These are phyloP conservation scores for Dorcoceras hygrometricum DNA, from an alignment of 257 asterid genomes.

Conservation along the genomic window DNA sequence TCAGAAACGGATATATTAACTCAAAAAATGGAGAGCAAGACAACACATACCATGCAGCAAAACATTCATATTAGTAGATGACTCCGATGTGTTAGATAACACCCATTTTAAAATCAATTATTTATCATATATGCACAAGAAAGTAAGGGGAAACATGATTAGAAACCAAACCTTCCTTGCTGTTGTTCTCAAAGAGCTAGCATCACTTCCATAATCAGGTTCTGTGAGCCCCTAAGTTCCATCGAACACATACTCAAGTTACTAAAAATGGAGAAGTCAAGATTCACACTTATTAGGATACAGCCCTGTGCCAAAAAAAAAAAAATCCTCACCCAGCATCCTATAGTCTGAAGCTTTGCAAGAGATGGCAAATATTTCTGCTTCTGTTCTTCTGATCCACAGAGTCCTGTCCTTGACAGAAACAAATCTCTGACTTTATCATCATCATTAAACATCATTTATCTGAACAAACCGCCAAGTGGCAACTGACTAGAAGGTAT, in stretches of 20 bases:
- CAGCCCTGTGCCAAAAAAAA: slow-evolving; percentile 17
- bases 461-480: neutral
- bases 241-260: slow-evolving; percentile 22
- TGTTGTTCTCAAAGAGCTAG: slow-evolving; percentile 77
- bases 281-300: slow-evolving; percentile 3
- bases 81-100: neutral
- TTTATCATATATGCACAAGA: neutral
- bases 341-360: slow-evolving; percentile 64
- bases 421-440: slow-evolving; percentile 20
- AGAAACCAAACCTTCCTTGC: slow-evolving; percentile 69
- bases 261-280: slow-evolving; percentile 6
- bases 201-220: slow-evolving; percentile 98
- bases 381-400: slow-evolving; percentile 92
- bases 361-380: slow-evolving; percentile 83
- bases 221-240: slow-evolving; percentile 75
- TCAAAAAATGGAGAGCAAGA: slow-evolving; percentile 1
- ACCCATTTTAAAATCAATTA: neutral
- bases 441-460: slow-evolving; percentile 9
- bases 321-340: slow-evolving; percentile 77
- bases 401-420: slow-evolving; percentile 55
- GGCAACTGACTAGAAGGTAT: neutral
- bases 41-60: neutral
- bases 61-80: neutral
- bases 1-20: slow-evolving; percentile 20
- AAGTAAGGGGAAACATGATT: slow-evolving; percentile 4